Evolutionary conservation across 805 yeast species (phyloP).

Genomic region (Yamadazyma phyllophila): DNA sequence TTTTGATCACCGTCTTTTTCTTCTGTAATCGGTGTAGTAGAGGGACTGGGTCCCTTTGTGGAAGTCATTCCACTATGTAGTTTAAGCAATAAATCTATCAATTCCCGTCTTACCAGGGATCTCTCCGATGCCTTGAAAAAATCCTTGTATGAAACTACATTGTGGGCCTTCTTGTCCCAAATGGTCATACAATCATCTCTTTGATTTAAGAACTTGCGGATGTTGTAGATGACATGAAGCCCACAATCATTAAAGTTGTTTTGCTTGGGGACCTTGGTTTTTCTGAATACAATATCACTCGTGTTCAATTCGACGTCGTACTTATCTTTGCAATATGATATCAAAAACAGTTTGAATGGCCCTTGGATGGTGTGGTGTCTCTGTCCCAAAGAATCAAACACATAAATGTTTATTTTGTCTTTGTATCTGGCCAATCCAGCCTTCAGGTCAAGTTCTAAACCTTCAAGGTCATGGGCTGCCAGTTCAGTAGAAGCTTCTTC

Average conservation of each 20-base stretch:
- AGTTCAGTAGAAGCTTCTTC: background rate
- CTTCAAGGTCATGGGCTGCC: background rate
- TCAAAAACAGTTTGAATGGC: slow-evolving; percentile 58
- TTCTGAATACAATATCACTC: slow-evolving; percentile 45
- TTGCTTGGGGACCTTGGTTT: slow-evolving; percentile 73
- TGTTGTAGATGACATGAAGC: slow-evolving; percentile 78
- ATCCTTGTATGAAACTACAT: slow-evolving; percentile 3
- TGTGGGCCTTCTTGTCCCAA: slow-evolving; percentile 36
- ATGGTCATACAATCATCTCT: slow-evolving; percentile 46
- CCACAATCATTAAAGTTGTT: slow-evolving; percentile 94
- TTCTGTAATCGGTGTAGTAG: no score
- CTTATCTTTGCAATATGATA: slow-evolving; percentile 68
- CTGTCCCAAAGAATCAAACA: slow-evolving; percentile 76
- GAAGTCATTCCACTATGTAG: slow-evolving; percentile 18
- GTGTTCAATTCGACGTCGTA: slow-evolving; percentile 46
- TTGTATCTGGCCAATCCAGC: slow-evolving; percentile 9
- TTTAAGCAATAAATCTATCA: slow-evolving; percentile 22
- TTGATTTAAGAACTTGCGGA: slow-evolving; percentile 53
- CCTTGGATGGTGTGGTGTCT: slow-evolving; percentile 49
- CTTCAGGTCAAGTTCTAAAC: slow-evolving; percentile 11
- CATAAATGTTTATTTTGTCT: slow-evolving; percentile 39
- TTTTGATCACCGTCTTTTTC: no score
- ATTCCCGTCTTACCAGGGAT: slow-evolving; percentile 25
- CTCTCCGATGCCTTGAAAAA: slow-evolving; percentile 30
- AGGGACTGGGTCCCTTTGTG: background rate